Base-by-base conservation (phyloP, 176 grass and related monocot species). In the Triticum timopheevii region DNA sequence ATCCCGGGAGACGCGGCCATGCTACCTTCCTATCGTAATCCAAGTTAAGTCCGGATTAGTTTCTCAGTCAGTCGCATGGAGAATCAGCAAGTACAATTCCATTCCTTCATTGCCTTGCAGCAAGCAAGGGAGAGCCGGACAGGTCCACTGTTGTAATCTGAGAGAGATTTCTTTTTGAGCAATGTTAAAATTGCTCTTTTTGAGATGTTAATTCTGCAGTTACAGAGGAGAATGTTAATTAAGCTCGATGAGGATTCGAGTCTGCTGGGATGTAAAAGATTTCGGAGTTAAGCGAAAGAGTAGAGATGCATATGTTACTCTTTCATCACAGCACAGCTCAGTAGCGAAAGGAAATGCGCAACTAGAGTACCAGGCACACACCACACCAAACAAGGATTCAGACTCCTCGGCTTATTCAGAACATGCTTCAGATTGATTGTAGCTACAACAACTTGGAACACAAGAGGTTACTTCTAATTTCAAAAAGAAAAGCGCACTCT, bases 391-490 rank as follows among this genome's bases (percentile, higher is more conserved):
- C 65, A 72, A 65, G 38, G 65, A 87, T 83, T 78, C 30, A 16
- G 33, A 83, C 84, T 71, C 82, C 25, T 22, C 49, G 69, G 47
- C 61, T 70, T 65, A 73, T 83, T 74, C 34, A 13, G 56, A 74
- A 73, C 65, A 87, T 78, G 79, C 84, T 90, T 90, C 78, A 63
- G 77, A 81, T 77, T 28, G 45, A 81, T 77, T 28, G 45, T 85
- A 61, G 83, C 61, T 76, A 89, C 61, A 81, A 23, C 25, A 80
- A 82, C 70, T 52, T 39, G n/a, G 19, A 54, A 54, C 5, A 54
- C 50, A 27, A 70, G 50, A 61, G 45, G 64, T 90, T 71, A 45
- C 77, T 61, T 76, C 25, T 4, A 56, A 70, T 2, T 54, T 54
- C 1, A 86, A 77, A 9, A 4, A 61, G 69, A 65, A 64, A 9